Evolutionary conservation across 192 early-diverging fungal species (phyloP), one percentile per base, ranked within the genome.

Genomic region (Coemansia sp.): DNA sequence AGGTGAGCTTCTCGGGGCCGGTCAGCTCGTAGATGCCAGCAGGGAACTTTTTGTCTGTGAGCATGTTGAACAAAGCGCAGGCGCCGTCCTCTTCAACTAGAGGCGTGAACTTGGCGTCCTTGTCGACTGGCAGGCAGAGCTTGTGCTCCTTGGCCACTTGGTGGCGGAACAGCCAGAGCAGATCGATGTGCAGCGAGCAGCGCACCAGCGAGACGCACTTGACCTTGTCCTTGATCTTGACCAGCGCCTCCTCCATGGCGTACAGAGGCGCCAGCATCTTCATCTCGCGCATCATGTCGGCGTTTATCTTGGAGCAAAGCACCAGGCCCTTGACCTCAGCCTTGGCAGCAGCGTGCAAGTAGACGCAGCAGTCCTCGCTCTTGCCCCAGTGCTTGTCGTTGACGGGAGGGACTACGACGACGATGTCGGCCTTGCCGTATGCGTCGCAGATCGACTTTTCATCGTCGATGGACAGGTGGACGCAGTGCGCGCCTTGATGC

Each of bases 161-260:
- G 24, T 41, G 52, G 34, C 77, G 77, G 68, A 80, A 68, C 50
- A 74, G 65, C 67, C 70, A 80, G 53, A 80, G 57, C 26, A 74
- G 24, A 46, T 74, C 68, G 1, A 74, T 70, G 56, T 74, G 72
- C 60, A 80, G 17, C 40, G 72, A 68, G 61, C 67, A 74, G 68
- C 72, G 70, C 60, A 80, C 46, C 8, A 80, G 67, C 52, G 71
- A 80, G 21, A 72, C 68, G 2, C 44, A 65, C 58, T 68, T 37
- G 54, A 73, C 21, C 60, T 64, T 44, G 56, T 32, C 58, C 60
- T 74, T 80, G 64, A 63, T 35, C 34, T 57, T 56, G 14, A 54
- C 53, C 33, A 61, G 74, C 15, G 60, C 57, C 52, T 70, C 50
- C 54, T 80, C 77, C 72, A 74, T 70, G 48, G 66, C 33, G 26